Conservation (phyloP, 306 rosid species). For the Lathyrus sativus region DNA sequence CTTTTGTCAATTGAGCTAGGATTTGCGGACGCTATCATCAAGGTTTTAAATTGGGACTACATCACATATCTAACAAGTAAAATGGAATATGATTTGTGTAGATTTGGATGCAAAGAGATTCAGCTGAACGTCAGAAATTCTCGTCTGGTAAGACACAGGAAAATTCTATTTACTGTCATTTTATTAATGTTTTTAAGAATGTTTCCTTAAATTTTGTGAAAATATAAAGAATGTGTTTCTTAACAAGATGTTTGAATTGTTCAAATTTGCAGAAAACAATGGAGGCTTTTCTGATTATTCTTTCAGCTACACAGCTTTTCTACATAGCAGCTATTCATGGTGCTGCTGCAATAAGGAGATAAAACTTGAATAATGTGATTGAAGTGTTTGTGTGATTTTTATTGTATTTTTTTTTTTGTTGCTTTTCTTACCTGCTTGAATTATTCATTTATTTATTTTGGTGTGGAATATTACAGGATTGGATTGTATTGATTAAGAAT, state of each 20-base stretch:
- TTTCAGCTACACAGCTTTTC: slow-evolving; percentile 80
- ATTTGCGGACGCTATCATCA: too few species aligned
- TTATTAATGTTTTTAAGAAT: background rate
- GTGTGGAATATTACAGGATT: slow-evolving; percentile 45
- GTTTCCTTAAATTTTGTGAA: background rate
- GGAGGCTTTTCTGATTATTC: slow-evolving; percentile 93
- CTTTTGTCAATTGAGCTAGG: too few species aligned
- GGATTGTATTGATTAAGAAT: slow-evolving; percentile 42
- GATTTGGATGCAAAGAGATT: slow-evolving; percentile 94
- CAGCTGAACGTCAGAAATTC: slow-evolving; percentile 67
- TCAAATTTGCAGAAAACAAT: slow-evolving; percentile 69
- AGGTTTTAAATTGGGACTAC: too few species aligned
- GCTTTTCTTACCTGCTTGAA: background rate
- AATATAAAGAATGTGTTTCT: background rate
- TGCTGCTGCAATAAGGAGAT: slow-evolving; percentile 44
- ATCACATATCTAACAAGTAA: background rate
- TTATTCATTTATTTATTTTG: slow-evolving; percentile 16
- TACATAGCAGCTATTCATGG: slow-evolving; percentile 77
- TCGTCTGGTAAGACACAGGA: slow-evolving; percentile 68
- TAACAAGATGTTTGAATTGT: slow-evolving; percentile 28
- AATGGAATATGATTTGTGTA: slow-evolving; percentile 40
- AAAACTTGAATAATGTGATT: slow-evolving; percentile 4
- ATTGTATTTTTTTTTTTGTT: background rate
- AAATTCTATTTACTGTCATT: background rate
- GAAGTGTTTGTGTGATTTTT: slow-evolving; percentile 34